Evolutionary conservation across 2,329 filamentous ascomycete species (phyloP), one percentile per base, ranked within the genome.

Genomic region (Trichoderma arundinaceum): DNA sequence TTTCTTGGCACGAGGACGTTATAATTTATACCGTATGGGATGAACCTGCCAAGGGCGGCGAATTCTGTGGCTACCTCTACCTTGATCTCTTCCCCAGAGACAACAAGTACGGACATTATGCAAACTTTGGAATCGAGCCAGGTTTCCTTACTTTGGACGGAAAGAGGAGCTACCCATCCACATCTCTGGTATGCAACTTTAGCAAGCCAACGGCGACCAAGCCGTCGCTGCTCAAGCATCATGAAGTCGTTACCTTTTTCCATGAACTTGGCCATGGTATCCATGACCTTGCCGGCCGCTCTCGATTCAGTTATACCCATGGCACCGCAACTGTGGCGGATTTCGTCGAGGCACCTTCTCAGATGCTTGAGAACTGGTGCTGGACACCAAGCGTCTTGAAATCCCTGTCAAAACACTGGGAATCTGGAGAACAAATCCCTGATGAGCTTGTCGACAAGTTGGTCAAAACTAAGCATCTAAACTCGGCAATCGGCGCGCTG

Each of bases 21-120:
- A 88, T 90, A 68, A 77, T 94, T 65, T 94, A 92, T 80, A 90
- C 88, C 57, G 92, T 95, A 7, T 94, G 92, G 90, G 86, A 95
- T 72, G 90, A 94, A 68, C 85, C 87, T 67, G 83, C 82, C 1
- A 88, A 90, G 70, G 91, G 91, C 15, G 82, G 84, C 57, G 86
- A 82, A 41, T 95, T 95, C 72, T 88, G 92, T 7, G 92, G 92
- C 46, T 95, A 94, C 75, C 83, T 95, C 32, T 94, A 94, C 76
- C 85, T 95, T 13, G 92, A 95, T 76, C 83, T 94, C 19, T 90
- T 92, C 77, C 91, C 91, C 1, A 86, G 92, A 43, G 87, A 88
- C 71, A 91, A 92, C 77, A 95, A 95, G 77, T 94, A 94, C 75
- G 89, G 90, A 15, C 92, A 94, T 73, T 91, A 92, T 6, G 92